Percentiles rank a stretch among this genome's conserved stretches.
These are phyloP conservation scores for Ampelomyces quisqualis DNA, from an alignment of 2,329 filamentous ascomycete genomes.

Conservation along the genomic window DNA sequence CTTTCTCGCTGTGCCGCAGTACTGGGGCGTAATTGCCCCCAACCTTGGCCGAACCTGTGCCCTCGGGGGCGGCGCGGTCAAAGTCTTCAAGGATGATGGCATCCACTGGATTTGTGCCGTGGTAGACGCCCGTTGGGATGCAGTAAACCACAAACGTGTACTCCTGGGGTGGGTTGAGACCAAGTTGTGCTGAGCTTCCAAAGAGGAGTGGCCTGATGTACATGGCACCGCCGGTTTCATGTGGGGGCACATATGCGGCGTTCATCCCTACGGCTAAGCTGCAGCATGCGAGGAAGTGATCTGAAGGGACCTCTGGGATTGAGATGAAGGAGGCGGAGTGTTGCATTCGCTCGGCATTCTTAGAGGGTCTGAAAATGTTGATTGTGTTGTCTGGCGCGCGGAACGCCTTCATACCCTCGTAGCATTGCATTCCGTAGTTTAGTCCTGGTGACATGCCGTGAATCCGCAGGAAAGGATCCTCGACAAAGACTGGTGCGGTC, in stretches of 20 bases:
- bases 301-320: conserved; percentile 75
- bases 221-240: conserved; percentile 85
- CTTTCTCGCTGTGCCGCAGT: conserved; percentile 80
- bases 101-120: conserved; percentile 84
- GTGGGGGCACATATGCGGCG: conserved; percentile 86
- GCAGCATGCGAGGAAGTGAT: conserved; percentile 74
- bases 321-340: conserved; percentile 81
- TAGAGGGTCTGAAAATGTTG: conserved; percentile 81
- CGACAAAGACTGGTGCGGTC: conserved; percentile 75
- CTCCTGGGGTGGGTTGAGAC: conserved; percentile 82
- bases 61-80: conserved; percentile 87
- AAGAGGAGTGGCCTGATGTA: conserved; percentile 90
- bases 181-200: conserved; percentile 82
- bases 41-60: conserved; percentile 88
- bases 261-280: conserved; percentile 83
- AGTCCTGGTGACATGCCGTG: conserved; percentile 94
- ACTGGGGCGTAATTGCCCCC: conserved; percentile 97
- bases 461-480: conserved; percentile 80
- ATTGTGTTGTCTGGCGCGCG: conserved; percentile 72
- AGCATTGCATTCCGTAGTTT: conserved; percentile 95
- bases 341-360: conserved; percentile 82
- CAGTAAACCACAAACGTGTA: conserved; percentile 91
- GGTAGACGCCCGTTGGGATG: conserved; percentile 89
- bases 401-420: conserved; percentile 98
- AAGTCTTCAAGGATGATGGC: conserved; percentile 89